phyloP scores from a whole-genome alignment of 768 basidiomycete genomes.

The Pleurotus djamor region DNA sequence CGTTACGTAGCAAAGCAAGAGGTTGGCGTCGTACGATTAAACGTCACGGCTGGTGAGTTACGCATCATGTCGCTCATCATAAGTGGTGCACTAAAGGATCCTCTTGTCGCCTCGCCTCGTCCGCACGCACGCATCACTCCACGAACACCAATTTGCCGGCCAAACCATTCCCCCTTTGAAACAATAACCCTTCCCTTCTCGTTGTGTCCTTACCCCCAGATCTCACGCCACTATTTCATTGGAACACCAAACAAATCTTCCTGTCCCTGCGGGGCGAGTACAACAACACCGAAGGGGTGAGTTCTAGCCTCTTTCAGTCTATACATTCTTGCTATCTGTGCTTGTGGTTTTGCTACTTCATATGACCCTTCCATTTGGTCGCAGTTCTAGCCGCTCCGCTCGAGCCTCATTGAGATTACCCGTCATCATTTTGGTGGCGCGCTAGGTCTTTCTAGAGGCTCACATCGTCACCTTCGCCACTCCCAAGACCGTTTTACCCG shows the following conservation, averaged over 20 bases:
- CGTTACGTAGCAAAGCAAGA: conserved; percentile 69
- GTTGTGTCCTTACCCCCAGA: conserved; percentile 39
- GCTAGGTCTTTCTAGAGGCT: background rate
- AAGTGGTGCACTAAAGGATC: background rate
- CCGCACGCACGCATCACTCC: conserved; percentile 6
- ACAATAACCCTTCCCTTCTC: background rate
- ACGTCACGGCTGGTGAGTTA: conserved; percentile 70
- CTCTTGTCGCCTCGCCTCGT: conserved; percentile 4
- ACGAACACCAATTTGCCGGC: background rate
- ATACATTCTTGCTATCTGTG: background rate
- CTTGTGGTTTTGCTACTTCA: conserved; percentile 1
- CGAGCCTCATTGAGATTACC: background rate
- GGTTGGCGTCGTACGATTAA: conserved; percentile 78
- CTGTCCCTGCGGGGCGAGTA: conserved; percentile 87
- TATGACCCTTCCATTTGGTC: background rate
- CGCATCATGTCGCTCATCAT: background rate
- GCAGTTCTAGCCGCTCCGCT: background rate
- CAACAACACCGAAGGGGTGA: conserved; percentile 54
- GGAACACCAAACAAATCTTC: conserved; percentile 97
- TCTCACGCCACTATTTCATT: conserved; percentile 81
- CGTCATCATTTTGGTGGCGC: conserved; percentile 5
- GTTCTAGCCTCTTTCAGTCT: conserved; percentile 18
- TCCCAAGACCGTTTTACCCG: conserved; percentile 5
- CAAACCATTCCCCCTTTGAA: background rate
- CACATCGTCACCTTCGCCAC: background rate